Evolutionary conservation across 2,329 filamentous ascomycete genomes (phyloP).

Genomic region (Cordyceps farinosa): DNA sequence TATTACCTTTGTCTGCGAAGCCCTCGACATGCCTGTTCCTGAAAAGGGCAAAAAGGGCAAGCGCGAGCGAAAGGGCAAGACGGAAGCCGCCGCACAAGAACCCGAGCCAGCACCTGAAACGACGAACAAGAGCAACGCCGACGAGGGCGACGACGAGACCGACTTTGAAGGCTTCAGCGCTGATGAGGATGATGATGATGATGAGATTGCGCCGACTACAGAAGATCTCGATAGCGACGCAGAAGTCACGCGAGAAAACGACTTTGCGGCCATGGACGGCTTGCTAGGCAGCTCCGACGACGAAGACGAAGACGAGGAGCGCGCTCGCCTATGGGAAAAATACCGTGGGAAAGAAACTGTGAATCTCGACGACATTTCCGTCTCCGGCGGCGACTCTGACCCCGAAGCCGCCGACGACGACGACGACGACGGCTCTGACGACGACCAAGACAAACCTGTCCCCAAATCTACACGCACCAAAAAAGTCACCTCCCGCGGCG

Average conservation of each 20-base stretch:
- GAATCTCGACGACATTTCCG: constrained; percentile 39
- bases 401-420: constrained; percentile 25
- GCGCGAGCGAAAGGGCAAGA: constrained; percentile 31
- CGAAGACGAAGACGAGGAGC: constrained; percentile 38
- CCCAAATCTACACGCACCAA: constrained; percentile 15
- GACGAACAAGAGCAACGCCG: constrained; percentile 21
- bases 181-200: constrained; percentile 27
- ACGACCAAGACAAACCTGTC: constrained; percentile 24
- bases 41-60: constrained; percentile 39
- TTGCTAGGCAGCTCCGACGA: constrained; percentile 42
- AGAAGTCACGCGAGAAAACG: constrained; percentile 32
- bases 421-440: constrained; percentile 24
- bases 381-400: constrained; percentile 31
- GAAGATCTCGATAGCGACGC: constrained; percentile 26
- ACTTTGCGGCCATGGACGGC: constrained; percentile 41
- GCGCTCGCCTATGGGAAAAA: constrained; percentile 32
- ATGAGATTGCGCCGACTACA: not conserved
- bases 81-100: constrained; percentile 24
- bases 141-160: constrained; percentile 29
- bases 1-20: constrained; percentile 45
- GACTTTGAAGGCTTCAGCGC: constrained; percentile 37
- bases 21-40: constrained; percentile 46
- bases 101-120: not conserved
- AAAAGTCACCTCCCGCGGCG: constrained; percentile 20
- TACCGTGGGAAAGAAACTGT: constrained; percentile 34